Conservation (phyloP, 164 flowering plant species). For the Umbilicus rupestris region DNA sequence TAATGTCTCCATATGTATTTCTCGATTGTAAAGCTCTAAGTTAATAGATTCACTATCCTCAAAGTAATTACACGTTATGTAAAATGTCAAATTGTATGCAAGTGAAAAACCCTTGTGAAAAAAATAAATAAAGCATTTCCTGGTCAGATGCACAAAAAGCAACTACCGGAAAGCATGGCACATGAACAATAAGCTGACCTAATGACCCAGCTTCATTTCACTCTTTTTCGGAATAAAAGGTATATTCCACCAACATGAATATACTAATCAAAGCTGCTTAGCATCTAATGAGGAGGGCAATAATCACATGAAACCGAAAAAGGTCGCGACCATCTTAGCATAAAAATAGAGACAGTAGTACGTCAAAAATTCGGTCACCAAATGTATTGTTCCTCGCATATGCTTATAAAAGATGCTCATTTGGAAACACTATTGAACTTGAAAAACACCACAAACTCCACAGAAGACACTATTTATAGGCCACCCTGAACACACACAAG, state of each 20-base stretch:
- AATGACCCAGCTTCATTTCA: conserved; percentile 1
- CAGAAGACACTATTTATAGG: neutral
- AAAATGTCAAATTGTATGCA: too few relatives aligned
- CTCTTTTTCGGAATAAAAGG: neutral
- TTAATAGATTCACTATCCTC: too few relatives aligned
- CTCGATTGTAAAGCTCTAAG: too few relatives aligned
- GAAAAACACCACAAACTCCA: neutral
- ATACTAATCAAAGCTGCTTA: neutral
- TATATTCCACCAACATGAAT: neutral
- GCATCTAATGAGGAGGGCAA: neutral
- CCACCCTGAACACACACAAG: neutral
- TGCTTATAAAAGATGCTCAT: neutral
- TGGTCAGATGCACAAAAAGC: neutral
- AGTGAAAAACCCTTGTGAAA: too few relatives aligned
- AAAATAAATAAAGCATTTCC: neutral
- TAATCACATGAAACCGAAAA: neutral
- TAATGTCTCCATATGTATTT: too few relatives aligned
- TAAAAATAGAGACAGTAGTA: neutral
- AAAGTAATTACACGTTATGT: too few relatives aligned
- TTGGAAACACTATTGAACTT: neutral
- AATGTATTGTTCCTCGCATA: neutral
- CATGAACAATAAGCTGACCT: conserved; percentile 1
- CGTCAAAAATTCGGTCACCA: conserved; percentile 4
- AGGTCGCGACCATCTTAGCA: neutral
- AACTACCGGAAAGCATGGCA: neutral